Base-by-base conservation (phyloP, 345 rosid genomes). In the Arabis hirsuta region DNA sequence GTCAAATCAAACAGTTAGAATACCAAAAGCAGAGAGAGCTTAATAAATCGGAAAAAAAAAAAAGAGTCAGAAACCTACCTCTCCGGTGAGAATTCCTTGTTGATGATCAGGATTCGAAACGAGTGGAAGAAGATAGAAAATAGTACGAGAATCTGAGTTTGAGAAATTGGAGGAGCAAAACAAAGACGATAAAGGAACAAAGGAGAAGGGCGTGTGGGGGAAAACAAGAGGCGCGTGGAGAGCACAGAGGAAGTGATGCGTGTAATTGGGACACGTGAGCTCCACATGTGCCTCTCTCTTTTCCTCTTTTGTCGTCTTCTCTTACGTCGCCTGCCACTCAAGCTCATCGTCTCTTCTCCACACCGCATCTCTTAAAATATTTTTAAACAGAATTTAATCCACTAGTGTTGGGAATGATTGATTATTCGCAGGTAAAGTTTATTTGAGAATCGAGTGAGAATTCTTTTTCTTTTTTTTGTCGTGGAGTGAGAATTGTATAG, bases 221-320 rank as follows among this genome's bases (percentile, higher is more conserved):
- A 12, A 54, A 73, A 39, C 79, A 56, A 72, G 58, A 58, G 82
- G 88, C 82, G 92, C 88, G 88, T 84, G 92, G 76, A 74, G 20
- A 43, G 73, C 83, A 85, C 77, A 67, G 34, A 74, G 47, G 27
- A 36, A 66, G 29, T 69, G 52, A 59, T 79, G 76, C 78, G 68
- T 48, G 78, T 64, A 29, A 66, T 34, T 42, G 39, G 9, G 67
- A 65, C 83, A 81, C 71, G 65, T 81, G 73, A 78, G 68, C 64
- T 9, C 19, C 20, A 68, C 86, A 76, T 81, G 84, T 78, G 84
- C 78, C 66, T 68, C 54, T 63, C 51, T 13, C 41, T 39, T 47
- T 79, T 29, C 5, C 3, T 0, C 27, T 79, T 70, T 78, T 71
- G 69, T 79, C 64, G 4, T 53, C 22, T 26, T 46, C 9, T 45